Evolutionary conservation across 768 basidiomycete genomes (phyloP).

Genomic region (Suillus weaverae): DNA sequence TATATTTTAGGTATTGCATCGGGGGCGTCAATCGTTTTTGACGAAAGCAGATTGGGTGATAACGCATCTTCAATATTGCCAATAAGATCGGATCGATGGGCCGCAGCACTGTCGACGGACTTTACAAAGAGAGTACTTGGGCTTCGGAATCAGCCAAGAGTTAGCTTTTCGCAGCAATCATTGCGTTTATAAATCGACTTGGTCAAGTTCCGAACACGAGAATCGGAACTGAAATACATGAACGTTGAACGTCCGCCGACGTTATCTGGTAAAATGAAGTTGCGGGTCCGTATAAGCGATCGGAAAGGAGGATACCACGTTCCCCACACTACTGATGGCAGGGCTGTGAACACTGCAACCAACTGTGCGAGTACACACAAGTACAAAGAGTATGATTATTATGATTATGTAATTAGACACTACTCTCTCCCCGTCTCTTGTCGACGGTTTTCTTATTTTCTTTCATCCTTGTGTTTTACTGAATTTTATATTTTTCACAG

Average conservation of each 20-base stretch:
- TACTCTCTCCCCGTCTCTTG: not conserved
- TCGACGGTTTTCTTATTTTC: constrained; percentile 16
- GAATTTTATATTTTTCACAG: constrained; percentile 18
- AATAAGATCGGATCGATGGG: not conserved
- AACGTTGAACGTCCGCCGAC: constrained; percentile 3
- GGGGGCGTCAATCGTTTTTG: not conserved
- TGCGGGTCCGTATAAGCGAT: constrained; percentile 1
- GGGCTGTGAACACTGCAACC: not conserved
- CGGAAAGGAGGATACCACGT: constrained; percentile 2
- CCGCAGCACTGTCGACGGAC: not conserved
- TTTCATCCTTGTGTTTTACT: constrained; percentile 18
- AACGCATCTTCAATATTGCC: not conserved
- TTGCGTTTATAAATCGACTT: too few relatives aligned
- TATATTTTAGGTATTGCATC: not conserved
- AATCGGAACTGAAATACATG: constrained; percentile 2
- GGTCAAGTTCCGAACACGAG: not conserved
- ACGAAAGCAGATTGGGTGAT: constrained; percentile 5
- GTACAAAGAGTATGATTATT: constrained; percentile 9
- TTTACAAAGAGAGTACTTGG: not conserved
- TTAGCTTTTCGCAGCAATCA: not conserved
- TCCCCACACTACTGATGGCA: not conserved
- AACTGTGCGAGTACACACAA: not conserved
- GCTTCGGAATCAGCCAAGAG: too few relatives aligned
- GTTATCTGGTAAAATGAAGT: constrained; percentile 4
- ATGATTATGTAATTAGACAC: constrained; percentile 5